phyloP scores from a whole-genome alignment of 2,329 filamentous ascomycete genomes.

The Falciphora oryzae region DNA sequence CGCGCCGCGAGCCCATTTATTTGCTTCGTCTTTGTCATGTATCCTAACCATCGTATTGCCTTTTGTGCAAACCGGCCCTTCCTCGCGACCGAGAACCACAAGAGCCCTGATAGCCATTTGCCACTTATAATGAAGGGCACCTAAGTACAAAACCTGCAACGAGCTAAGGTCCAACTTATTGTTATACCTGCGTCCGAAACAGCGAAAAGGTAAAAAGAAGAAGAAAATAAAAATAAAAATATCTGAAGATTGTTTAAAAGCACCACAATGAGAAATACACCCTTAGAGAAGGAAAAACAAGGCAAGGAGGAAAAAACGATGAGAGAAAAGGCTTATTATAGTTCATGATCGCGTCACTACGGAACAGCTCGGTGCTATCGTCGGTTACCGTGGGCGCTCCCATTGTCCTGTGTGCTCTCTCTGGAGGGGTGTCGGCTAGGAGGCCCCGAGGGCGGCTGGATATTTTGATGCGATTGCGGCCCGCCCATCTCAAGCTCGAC shows the following conservation, averaged over 20 bases:
- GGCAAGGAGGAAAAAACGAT: not conserved
- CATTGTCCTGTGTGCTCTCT: not conserved
- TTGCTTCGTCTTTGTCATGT: no score
- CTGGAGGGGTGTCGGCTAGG: slow-evolving; percentile 3
- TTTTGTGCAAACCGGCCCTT: no score
- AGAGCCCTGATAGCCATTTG: no score
- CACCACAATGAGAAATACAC: not conserved
- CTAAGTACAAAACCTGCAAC: no score
- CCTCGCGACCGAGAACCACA: no score
- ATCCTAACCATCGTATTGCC: no score
- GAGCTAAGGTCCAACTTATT: no score
- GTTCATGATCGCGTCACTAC: not conserved
- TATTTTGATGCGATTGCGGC: slow-evolving; percentile 8
- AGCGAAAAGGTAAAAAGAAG: not conserved
- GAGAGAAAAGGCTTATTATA: not conserved
- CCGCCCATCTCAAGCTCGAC: slow-evolving; percentile 25
- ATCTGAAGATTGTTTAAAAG: slow-evolving; percentile 8
- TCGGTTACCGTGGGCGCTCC: not conserved
- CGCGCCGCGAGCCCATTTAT: no score
- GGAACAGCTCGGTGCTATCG: slow-evolving; percentile 4
- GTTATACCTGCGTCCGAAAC: not conserved
- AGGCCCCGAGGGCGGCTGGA: not conserved
- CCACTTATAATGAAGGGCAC: no score
- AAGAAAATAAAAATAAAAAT: slow-evolving; percentile 2
- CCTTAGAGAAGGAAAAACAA: no score